A percentile compares a stretch with the other conserved stretches of the same genome.
Evolutionary conservation across 2,329 filamentous ascomycete genomes (phyloP).

Genomic region (Alternaria brassicicola): DNA sequence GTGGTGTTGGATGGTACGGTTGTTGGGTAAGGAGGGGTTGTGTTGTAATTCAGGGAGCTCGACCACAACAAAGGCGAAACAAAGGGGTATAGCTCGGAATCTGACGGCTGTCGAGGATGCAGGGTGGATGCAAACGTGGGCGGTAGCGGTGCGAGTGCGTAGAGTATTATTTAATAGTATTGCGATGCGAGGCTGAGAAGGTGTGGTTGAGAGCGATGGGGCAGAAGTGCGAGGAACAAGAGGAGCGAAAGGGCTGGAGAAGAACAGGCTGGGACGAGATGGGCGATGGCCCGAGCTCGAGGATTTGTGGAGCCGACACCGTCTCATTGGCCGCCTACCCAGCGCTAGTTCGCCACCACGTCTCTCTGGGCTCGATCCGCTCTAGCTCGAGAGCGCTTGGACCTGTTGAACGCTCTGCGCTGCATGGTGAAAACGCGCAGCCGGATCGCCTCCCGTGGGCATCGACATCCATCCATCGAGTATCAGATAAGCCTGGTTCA

Average conservation of each 20-base stretch:
- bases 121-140: constrained; percentile 18
- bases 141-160: constrained; percentile 17
- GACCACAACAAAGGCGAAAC: constrained; percentile 36
- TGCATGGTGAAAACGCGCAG: constrained; percentile 8
- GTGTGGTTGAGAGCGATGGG: constrained; percentile 24
- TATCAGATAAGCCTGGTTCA: not conserved
- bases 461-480: constrained; percentile 1
- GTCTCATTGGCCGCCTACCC: constrained; percentile 4
- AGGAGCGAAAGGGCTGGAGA: constrained; percentile 20
- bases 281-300: constrained; percentile 9
- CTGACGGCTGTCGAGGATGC: constrained; percentile 8
- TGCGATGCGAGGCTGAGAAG: constrained; percentile 33
- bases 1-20: constrained; percentile 22
- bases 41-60: constrained; percentile 17
- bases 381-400: constrained; percentile 11
- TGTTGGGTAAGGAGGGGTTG: constrained; percentile 29
- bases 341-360: constrained; percentile 8
- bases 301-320: constrained; percentile 2
- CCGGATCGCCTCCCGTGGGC: constrained; percentile 2
- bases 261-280: constrained; percentile 13
- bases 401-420: constrained; percentile 6
- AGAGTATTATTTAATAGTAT: constrained; percentile 29
- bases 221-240: constrained; percentile 25
- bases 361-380: constrained; percentile 2
- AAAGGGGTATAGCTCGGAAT: constrained; percentile 25